Evolutionary conservation across 2,329 filamentous ascomycete genomes (phyloP), one percentile per base, ranked within the genome.

Genomic region (Exserohilum rostratum): DNA sequence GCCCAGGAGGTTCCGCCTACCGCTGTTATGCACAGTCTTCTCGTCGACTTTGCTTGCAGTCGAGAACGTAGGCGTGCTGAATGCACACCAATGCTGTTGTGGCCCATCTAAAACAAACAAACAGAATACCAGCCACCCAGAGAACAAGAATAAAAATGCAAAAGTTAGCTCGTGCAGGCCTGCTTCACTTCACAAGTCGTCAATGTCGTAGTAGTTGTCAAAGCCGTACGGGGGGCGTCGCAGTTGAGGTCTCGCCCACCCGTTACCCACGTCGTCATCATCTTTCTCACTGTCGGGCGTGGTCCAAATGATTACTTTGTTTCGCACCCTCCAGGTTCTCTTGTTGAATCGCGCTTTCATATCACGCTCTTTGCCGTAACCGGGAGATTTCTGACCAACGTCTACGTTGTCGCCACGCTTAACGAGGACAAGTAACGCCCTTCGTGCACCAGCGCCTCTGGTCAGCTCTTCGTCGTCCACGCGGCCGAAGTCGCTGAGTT

Each of bases 291-390:
- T 44, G 13, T 60, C 57, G 9, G 57, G 22, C 9, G 57, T 51
- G 1, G 54, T 60, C 57, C 57, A 60, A 13, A 60, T 46, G n/a
- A 60, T 46, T n/a, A 60, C 39, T 15, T 60, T 60, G 39, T 60
- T 60, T 40, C 57, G 57, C 15, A 53, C 30, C 17, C 57, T 46
- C 57, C 57, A 60, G 29, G 38, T 57, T 2, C 57, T 51, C 35
- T 60, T 60, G 31, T 57, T 53, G 18, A 60, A 60, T 12, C 57
- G 44, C 4, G 47, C 46, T 38, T 60, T 60, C 57, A 60, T 60
- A 27, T 60, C 57, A 7, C 57, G 43, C 31, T 60, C 57, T 40
- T 60, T 60, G 20, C 57, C 50, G 25, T 57, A 60, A 1, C 57
- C 57, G 17, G 54, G 50, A 5, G 56, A 55, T 13, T 53, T 50